Base-by-base conservation (phyloP, 805 yeast species). In the Ogataea thermomethanolica region DNA sequence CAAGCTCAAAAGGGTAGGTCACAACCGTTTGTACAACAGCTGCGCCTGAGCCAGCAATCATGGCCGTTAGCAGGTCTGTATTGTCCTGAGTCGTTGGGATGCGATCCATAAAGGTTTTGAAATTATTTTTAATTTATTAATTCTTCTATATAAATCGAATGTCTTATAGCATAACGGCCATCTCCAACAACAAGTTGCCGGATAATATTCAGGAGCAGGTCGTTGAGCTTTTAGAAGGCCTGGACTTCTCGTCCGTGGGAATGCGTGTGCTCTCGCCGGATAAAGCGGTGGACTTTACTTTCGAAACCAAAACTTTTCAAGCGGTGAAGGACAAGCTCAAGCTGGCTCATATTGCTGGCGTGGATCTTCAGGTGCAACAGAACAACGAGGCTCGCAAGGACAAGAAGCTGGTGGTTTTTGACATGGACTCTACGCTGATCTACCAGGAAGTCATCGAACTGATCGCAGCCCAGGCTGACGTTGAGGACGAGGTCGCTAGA, bases 361-460 rank as follows among this genome's bases (percentile, higher is more conserved):
- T 71, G 6, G 80, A 76, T 43, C 41, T 74, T 14, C 54, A 74
- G 8, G 59, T 73, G 23, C 80, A 76, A 49, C 56, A 47, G 26
- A 57, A 59, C 24, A 45, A 39, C 25, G 36, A 27, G 1, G 44
- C 39, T 33, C 67, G 70, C 58, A 62, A 58, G 53, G 30, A 45
- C 37, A 74, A 71, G 56, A 74, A 78, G 54, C 68, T 93, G 35
- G 81, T 86, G 46, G 86, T 95, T 8, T 93, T 93, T 58, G 99
- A 93, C 56, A 93, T 93, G 99, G 99, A 93, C 67, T 89, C 97
- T 0, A 93, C 99, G 0, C 68, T 93, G 57, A 93, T 93, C 49
- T 81, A 84, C 60, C 98, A 93, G 64, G 99, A 93, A 65, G 97
- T 93, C 28, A 93, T 93, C 51, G 99, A 93, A 58, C 64, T 93